These are phyloP conservation scores for Zymoseptoria passerinii DNA, from an alignment of 2,329 filamentous ascomycete species.

Conservation along the genomic window DNA sequence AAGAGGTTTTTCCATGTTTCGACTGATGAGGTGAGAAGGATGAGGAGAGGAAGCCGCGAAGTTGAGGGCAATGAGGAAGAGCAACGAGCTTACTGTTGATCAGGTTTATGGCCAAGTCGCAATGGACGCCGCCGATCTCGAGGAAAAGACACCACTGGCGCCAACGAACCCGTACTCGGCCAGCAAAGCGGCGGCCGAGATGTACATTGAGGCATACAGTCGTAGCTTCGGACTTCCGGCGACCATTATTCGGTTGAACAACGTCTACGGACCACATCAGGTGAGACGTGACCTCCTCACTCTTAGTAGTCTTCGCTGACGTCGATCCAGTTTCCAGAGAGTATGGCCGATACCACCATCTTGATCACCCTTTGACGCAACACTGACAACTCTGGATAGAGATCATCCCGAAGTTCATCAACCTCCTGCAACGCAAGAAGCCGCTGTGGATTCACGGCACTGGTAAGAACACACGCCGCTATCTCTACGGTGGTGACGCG, in stretches of 20 bases:
- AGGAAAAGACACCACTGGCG: slow-evolving; percentile 64
- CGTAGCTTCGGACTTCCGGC: slow-evolving; percentile 74
- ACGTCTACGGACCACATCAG: slow-evolving; percentile 78
- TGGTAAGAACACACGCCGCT: slow-evolving; percentile 64
- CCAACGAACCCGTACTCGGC: slow-evolving; percentile 61
- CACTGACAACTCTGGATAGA: slow-evolving; percentile 42
- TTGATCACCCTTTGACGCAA: too few species aligned
- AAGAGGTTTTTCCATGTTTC: slow-evolving; percentile 72
- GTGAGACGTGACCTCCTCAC: slow-evolving; percentile 41
- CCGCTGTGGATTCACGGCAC: slow-evolving; percentile 69
- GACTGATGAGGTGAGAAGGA: slow-evolving; percentile 50
- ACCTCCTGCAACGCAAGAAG: slow-evolving; percentile 56
- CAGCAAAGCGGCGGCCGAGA: slow-evolving; percentile 32
- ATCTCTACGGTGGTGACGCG: slow-evolving; percentile 70
- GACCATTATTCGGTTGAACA: slow-evolving; percentile 75
- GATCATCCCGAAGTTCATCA: slow-evolving; percentile 76
- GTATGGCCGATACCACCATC: slow-evolving; percentile 3
- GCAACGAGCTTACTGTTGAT: slow-evolving; percentile 4
- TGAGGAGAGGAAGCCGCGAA: background rate
- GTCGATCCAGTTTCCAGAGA: slow-evolving; percentile 18
- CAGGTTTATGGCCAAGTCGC: slow-evolving; percentile 74
- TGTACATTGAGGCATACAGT: slow-evolving; percentile 66
- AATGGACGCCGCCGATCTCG: slow-evolving; percentile 60
- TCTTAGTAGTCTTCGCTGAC: slow-evolving; percentile 7
- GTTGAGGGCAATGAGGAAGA: background rate